These are phyloP conservation scores for Fibroporia radiculosa DNA, from an alignment of 768 basidiomycete species.

Conservation along the genomic window DNA sequence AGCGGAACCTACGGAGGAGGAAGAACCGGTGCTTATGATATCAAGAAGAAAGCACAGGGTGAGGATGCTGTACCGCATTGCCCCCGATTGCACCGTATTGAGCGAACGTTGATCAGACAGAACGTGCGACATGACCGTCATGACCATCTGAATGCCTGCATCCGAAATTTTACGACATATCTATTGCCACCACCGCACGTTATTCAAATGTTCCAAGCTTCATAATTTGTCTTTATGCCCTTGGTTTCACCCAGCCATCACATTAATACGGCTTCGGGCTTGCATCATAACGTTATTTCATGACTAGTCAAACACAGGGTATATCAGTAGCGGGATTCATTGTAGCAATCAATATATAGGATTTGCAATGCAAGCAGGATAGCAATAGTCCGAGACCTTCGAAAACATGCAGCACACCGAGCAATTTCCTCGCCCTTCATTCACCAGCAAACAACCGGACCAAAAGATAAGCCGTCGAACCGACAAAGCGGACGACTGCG, in stretches of 20 bases:
- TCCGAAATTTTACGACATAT: too few relatives aligned
- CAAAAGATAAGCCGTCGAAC: slow-evolving; percentile 75
- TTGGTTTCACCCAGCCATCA: too few relatives aligned
- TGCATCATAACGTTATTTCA: too few relatives aligned
- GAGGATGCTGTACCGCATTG: background rate
- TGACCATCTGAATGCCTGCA: too few relatives aligned
- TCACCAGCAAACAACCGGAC: slow-evolving; percentile 87
- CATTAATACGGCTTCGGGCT: too few relatives aligned
- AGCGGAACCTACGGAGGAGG: slow-evolving; percentile 15
- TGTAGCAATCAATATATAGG: slow-evolving; percentile 10
- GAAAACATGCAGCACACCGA: background rate
- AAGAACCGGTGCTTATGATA: slow-evolving; percentile 17
- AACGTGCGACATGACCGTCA: background rate
- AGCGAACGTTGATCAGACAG: background rate
- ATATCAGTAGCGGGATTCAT: slow-evolving; percentile 13
- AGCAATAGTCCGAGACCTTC: background rate
- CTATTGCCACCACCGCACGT: too few relatives aligned
- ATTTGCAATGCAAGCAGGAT: slow-evolving; percentile 3
- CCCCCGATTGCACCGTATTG: background rate
- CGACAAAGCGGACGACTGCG: slow-evolving; percentile 77
- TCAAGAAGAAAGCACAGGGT: slow-evolving; percentile 16
- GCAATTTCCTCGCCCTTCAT: slow-evolving; percentile 34
- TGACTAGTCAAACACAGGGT: slow-evolving; percentile 9
- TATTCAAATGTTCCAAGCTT: too few relatives aligned
- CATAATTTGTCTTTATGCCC: too few relatives aligned